Conservation (phyloP, 208 protist species). For the Trypanosoma brucei region DNA sequence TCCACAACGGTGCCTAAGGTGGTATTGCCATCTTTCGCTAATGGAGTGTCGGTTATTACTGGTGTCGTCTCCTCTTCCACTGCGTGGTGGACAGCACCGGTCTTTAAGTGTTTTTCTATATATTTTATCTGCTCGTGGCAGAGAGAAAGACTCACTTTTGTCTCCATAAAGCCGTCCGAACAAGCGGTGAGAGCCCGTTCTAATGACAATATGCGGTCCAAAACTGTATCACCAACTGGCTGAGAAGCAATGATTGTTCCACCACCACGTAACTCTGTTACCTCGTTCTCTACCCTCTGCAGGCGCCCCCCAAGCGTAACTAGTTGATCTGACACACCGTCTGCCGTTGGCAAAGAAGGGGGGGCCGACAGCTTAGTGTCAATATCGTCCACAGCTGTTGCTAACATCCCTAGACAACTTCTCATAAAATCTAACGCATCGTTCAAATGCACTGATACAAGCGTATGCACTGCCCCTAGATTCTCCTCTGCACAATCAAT, state of each 20-base stretch:
- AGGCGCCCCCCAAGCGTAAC: not conserved
- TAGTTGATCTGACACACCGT: not conserved
- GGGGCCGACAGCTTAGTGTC: no score
- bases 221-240: not conserved
- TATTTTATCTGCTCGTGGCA: constrained; percentile 5
- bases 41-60: not conserved
- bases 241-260: not conserved
- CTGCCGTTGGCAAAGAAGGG: not conserved
- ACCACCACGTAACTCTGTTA: not conserved
- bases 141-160: not conserved
- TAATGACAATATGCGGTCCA: not conserved
- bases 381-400: no score
- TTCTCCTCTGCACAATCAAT: no score
- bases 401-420: no score
- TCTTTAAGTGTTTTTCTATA: not conserved
- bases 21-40: not conserved
- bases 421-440: no score
- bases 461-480: no score
- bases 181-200: not conserved
- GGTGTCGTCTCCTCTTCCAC: not conserved
- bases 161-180: not conserved
- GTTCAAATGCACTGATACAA: no score
- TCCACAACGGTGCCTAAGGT: not conserved
- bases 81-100: not conserved
- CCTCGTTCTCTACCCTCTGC: not conserved